A percentile compares a stretch with the other conserved stretches of the same genome.
Conservation (phyloP, 2,329 filamentous ascomycete species). For the Penicillium sp. region DNA sequence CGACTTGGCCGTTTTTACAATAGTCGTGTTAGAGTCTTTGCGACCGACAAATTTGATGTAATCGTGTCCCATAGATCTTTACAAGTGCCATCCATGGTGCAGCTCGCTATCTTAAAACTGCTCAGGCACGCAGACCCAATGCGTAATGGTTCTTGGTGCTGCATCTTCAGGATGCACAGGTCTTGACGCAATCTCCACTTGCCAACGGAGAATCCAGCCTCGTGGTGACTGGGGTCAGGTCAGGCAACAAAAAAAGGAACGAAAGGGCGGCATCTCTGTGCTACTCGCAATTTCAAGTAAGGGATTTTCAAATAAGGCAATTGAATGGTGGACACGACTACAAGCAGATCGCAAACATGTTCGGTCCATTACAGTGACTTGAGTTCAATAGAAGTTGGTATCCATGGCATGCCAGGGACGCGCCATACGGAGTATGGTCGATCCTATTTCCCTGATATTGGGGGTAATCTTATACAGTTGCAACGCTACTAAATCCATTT, state of each 20-base stretch:
- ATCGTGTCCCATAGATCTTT: not conserved
- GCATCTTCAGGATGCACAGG: not conserved
- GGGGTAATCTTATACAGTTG: not conserved
- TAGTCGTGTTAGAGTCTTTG: constrained; percentile 4
- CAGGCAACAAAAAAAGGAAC: not conserved
- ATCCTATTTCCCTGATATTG: constrained; percentile 1
- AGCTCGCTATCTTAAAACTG: constrained; percentile 4
- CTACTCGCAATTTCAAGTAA: constrained; percentile 1
- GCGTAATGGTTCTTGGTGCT: not conserved
- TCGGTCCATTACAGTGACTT: constrained; percentile 1
- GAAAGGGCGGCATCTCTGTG: not conserved
- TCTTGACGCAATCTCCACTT: constrained; percentile 1
- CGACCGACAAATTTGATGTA: not conserved
- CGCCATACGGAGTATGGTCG: not conserved
- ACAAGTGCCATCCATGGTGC: not conserved
- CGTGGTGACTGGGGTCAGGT: not conserved
- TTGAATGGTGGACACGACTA: constrained; percentile 16
- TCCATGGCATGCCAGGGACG: constrained; percentile 18
- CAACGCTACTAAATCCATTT: not conserved
- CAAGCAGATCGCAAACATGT: constrained; percentile 18
- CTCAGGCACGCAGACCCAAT: constrained; percentile 8
- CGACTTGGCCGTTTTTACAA: constrained; percentile 23
- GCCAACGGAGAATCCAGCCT: constrained; percentile 9
- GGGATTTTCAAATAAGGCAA: constrained; percentile 16
- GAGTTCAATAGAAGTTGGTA: constrained; percentile 5